These are phyloP conservation scores for Tylopilus intermedius DNA, from an alignment of 768 basidiomycete species.

Conservation along the genomic window DNA sequence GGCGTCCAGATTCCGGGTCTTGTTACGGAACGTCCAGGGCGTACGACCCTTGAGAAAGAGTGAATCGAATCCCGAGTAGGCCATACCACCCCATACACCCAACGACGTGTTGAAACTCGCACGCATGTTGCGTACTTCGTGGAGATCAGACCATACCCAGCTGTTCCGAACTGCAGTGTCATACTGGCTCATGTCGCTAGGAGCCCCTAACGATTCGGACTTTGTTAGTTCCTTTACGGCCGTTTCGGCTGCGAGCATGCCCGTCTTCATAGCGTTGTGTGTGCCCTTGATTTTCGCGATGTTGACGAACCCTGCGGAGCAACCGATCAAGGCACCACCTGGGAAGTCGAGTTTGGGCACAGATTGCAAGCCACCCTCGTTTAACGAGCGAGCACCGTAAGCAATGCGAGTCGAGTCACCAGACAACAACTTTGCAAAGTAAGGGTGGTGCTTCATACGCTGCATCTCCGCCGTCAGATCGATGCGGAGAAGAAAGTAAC, in stretches of 20 bases:
- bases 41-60: constrained; percentile 78
- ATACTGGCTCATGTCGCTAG: constrained; percentile 69
- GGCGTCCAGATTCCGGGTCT: constrained; percentile 51
- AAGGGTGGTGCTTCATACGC: constrained; percentile 96
- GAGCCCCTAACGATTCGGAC: constrained; percentile 12
- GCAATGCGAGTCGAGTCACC: constrained; percentile 72
- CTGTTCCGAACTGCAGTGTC: constrained; percentile 63
- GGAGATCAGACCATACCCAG: constrained; percentile 82
- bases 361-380: constrained; percentile 91
- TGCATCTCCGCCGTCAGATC: constrained; percentile 23
- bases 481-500: background rate
- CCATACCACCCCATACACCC: constrained; percentile 82
- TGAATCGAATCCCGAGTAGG: constrained; percentile 85
- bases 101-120: constrained; percentile 80
- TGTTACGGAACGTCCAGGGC: constrained; percentile 89
- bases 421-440: constrained; percentile 76
- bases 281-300: constrained; percentile 98
- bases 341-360: constrained; percentile 86
- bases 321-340: constrained; percentile 91
- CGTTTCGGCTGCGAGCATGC: constrained; percentile 93
- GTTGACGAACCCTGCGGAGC: constrained; percentile 94
- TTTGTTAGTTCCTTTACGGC: constrained; percentile 59
- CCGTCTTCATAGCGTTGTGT: constrained; percentile 98
- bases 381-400: constrained; percentile 85
- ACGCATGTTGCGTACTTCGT: constrained; percentile 87